Conservation (phyloP, 2,329 filamentous ascomycete genomes). For the Pyrenophora tritici-repentis region DNA sequence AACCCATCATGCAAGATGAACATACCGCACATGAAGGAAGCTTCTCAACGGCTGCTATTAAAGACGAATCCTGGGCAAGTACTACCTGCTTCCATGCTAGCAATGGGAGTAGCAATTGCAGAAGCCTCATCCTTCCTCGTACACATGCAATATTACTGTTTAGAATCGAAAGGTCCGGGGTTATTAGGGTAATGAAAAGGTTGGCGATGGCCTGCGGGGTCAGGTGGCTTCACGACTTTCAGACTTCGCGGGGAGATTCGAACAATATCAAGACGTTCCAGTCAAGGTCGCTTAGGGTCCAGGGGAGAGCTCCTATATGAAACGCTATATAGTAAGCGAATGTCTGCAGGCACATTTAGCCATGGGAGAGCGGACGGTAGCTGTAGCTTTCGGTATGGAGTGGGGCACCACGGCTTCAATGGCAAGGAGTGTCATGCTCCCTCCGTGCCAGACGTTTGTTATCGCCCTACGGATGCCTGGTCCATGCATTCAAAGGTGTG, state of each 20-base stretch:
- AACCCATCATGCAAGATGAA: not conserved
- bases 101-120: conserved; percentile 22
- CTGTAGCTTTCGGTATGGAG: conserved; percentile 2
- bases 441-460: conserved; percentile 3
- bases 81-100: conserved; percentile 21
- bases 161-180: not conserved
- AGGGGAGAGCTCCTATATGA: conserved; percentile 7
- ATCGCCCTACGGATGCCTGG: conserved; percentile 5
- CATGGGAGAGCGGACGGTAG: conserved; percentile 7
- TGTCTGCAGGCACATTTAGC: conserved; percentile 3
- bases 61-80: conserved; percentile 19
- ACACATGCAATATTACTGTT: conserved; percentile 1
- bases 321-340: conserved; percentile 7
- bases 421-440: conserved; percentile 7
- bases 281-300: conserved; percentile 1
- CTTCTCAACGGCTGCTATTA: conserved; percentile 14
- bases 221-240: not conserved
- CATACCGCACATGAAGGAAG: conserved; percentile 30
- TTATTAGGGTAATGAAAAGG: not conserved
- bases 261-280: conserved; percentile 8
- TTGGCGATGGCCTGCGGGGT: not conserved
- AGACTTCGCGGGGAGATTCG: not conserved
- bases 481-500: conserved; percentile 2
- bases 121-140: conserved; percentile 20
- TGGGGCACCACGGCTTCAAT: conserved; percentile 8